phyloP scores from a whole-genome alignment of 2,329 filamentous ascomycete genomes.

The Blastomyces emzantsi region DNA sequence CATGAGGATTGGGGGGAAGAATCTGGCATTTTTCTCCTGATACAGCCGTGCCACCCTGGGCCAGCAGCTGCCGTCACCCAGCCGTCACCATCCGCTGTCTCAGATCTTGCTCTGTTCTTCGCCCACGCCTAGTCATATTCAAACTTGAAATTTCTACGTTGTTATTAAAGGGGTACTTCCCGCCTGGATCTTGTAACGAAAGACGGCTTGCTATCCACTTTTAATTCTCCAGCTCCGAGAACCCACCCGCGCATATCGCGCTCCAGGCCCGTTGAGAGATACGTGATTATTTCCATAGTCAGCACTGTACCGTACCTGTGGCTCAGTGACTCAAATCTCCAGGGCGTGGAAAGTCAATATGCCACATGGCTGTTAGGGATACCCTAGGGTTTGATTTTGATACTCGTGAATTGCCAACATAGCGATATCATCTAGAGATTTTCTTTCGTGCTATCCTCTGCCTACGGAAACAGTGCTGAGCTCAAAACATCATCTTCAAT shows the following conservation, averaged over 20 bases:
- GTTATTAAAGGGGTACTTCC: background rate
- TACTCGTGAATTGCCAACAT: background rate
- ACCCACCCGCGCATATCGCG: background rate
- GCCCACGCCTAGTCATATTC: background rate
- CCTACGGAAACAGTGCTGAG: background rate
- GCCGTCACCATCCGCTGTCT: background rate
- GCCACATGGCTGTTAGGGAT: background rate
- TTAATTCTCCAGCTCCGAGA: background rate
- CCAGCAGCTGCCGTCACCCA: background rate
- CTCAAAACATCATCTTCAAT: background rate
- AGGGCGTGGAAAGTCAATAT: background rate
- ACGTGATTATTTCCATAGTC: background rate
- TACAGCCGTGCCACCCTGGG: background rate
- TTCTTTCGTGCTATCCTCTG: background rate
- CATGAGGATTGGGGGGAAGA: too few species aligned
- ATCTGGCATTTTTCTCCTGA: too few species aligned
- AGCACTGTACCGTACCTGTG: background rate
- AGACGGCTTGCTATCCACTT: background rate
- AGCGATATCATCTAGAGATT: background rate
- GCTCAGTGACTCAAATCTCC: background rate
- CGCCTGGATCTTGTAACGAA: background rate
- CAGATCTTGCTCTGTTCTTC: background rate
- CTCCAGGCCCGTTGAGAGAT: background rate
- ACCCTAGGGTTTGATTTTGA: background rate
- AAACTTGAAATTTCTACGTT: background rate